Conservation (phyloP, 805 yeast species). For the Saccharomycopsis oosterbeekiorum region DNA sequence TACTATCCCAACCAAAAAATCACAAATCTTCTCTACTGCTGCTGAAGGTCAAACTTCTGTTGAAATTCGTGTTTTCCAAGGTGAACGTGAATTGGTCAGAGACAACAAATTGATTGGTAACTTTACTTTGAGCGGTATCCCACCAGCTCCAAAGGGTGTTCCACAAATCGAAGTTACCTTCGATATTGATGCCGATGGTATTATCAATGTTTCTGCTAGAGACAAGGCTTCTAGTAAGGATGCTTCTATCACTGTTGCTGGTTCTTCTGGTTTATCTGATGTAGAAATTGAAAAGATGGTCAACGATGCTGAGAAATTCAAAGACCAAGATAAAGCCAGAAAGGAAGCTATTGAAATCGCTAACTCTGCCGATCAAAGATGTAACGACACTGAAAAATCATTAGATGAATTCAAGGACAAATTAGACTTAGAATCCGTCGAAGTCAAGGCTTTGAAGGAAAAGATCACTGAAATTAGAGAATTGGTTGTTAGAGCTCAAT, state of each 20-base stretch:
- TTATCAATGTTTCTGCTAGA: slow-evolving; percentile 88
- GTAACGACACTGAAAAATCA: slow-evolving; percentile 83
- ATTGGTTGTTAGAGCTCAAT: slow-evolving; percentile 59
- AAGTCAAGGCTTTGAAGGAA: slow-evolving; percentile 44
- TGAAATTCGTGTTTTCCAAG: slow-evolving; percentile 97
- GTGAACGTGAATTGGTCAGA: slow-evolving; percentile 96
- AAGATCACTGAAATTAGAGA: slow-evolving; percentile 60
- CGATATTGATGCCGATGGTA: slow-evolving; percentile 96
- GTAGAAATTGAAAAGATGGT: slow-evolving; percentile 87
- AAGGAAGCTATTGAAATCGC: slow-evolving; percentile 78
- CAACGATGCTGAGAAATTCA: slow-evolving; percentile 79
- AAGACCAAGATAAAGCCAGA: slow-evolving; percentile 80
- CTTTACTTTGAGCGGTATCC: slow-evolving; percentile 91
- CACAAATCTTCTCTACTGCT: slow-evolving; percentile 93
- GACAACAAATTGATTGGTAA: slow-evolving; percentile 97
- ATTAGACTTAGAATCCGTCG: slow-evolving; percentile 38
- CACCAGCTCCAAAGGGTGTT: slow-evolving; percentile 92
- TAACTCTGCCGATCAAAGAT: slow-evolving; percentile 73
- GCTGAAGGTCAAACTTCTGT: slow-evolving; percentile 95
- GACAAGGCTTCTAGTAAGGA: slow-evolving; percentile 92
- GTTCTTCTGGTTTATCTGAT: slow-evolving; percentile 87
- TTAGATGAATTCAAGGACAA: slow-evolving; percentile 63
- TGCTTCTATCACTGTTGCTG: slow-evolving; percentile 92
- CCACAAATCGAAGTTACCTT: slow-evolving; percentile 92
- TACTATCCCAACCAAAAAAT: slow-evolving; percentile 93